Conservation (phyloP, 1,284 basidiomycete species). For the Boletus calvinii region DNA sequence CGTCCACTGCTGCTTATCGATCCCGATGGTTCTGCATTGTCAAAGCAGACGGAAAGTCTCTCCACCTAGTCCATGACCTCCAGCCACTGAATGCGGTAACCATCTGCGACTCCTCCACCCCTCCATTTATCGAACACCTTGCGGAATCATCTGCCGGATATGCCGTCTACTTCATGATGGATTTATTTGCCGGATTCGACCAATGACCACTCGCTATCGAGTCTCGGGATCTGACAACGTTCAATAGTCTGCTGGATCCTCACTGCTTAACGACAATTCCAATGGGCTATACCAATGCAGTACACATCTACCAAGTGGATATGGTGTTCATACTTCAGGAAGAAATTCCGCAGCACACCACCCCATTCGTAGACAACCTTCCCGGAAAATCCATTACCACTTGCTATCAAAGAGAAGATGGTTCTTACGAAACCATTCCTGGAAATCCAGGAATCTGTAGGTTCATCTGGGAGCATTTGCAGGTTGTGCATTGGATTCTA, state of each 20-base stretch:
- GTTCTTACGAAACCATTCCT: not conserved
- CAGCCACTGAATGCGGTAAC: not conserved
- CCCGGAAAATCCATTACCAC: not conserved
- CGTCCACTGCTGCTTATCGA: slow-evolving; percentile 34
- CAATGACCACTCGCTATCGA: not conserved
- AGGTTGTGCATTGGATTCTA: not conserved
- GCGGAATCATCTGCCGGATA: not conserved
- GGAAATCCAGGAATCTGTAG: too few relatives aligned
- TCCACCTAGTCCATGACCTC: too few relatives aligned
- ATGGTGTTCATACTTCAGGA: not conserved
- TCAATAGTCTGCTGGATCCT: not conserved
- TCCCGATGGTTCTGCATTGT: slow-evolving; percentile 39
- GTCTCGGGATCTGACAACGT: not conserved
- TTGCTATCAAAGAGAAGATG: not conserved
- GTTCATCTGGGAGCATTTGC: too few relatives aligned
- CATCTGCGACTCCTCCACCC: not conserved
- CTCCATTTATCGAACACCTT: not conserved
- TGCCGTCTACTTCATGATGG: not conserved
- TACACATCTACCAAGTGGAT: not conserved
- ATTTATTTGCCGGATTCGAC: not conserved
- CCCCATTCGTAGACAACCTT: not conserved
- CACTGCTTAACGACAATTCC: too few relatives aligned
- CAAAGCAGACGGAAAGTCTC: not conserved
- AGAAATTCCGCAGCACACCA: not conserved
- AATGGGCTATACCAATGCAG: not conserved